Percentiles rank a stretch among this genome's conserved stretches.
Evolutionary conservation across 2,329 filamentous ascomycete species (phyloP).

Genomic region (Nemania serpens): DNA sequence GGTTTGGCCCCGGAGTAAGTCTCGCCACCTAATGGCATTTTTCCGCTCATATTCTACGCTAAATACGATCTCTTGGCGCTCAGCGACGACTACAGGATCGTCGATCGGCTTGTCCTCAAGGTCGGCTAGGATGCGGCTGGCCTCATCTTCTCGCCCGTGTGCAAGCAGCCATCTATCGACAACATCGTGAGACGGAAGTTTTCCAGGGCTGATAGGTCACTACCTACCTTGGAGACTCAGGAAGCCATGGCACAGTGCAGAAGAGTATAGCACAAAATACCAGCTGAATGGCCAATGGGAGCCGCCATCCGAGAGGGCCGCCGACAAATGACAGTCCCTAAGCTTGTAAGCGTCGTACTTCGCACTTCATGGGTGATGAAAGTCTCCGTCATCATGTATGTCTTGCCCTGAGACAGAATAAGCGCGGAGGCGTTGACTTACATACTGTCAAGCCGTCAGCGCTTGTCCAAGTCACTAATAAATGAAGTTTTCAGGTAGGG

Average conservation of each 20-base stretch:
- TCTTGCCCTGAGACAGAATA: too few species aligned
- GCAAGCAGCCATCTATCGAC: conserved; percentile 25
- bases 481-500: background rate
- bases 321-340: conserved; percentile 39
- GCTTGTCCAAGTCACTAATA: background rate
- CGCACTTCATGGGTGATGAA: background rate
- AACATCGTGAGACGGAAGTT: background rate
- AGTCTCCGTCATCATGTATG: too few species aligned
- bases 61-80: conserved; percentile 36
- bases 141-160: conserved; percentile 38
- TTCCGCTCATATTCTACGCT: conserved; percentile 37
- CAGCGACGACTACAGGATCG: conserved; percentile 33
- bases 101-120: conserved; percentile 35
- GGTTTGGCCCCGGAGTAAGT: conserved; percentile 27
- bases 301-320: conserved; percentile 42
- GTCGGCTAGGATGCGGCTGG: conserved; percentile 36
- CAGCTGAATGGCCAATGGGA: conserved; percentile 46
- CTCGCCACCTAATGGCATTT: conserved; percentile 33
- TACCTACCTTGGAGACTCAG: conserved; percentile 36
- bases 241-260: conserved; percentile 35
- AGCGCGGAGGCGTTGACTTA: background rate
- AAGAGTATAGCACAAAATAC: conserved; percentile 42
- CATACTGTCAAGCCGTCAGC: conserved; percentile 12
- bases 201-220: background rate
- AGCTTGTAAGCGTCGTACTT: background rate